Percentiles rank a stretch among this genome's conserved stretches.
Evolutionary conservation across 2,329 filamentous ascomycete species (phyloP).

Genomic region (Fusarium sp.): DNA sequence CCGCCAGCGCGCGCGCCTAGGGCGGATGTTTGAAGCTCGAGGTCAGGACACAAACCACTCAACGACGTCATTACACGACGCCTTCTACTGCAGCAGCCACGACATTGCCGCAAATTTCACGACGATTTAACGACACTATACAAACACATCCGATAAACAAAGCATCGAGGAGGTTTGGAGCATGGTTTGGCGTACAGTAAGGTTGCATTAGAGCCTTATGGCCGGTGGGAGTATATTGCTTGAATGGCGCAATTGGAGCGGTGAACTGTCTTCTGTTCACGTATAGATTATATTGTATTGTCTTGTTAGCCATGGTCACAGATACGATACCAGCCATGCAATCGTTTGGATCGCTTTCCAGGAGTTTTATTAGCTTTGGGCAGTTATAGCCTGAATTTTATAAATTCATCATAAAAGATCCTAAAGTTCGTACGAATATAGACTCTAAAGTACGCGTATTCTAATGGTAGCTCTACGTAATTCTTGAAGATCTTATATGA

Average conservation of each 20-base stretch:
- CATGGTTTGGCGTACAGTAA: constrained; percentile 28
- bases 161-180: constrained; percentile 11
- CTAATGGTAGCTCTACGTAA: not conserved
- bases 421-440: no score
- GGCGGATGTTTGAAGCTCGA: not conserved
- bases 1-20: not conserved
- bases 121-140: constrained; percentile 34
- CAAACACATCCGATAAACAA: constrained; percentile 6
- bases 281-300: no score
- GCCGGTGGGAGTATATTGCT: constrained; percentile 7
- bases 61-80: not conserved
- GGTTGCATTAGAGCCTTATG: constrained; percentile 14
- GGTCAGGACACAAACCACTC: not conserved
- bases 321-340: no score
- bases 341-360: no score
- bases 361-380: no score
- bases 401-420: no score
- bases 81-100: constrained; percentile 1
- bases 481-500: no score
- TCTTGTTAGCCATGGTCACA: no score
- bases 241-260: constrained; percentile 19
- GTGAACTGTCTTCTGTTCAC: not conserved
- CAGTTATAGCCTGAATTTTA: no score
- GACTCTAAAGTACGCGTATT: no score
- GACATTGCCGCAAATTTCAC: constrained; percentile 20